phyloP scores from a whole-genome alignment of 768 basidiomycete species.

The Amanita pallidorosea region DNA sequence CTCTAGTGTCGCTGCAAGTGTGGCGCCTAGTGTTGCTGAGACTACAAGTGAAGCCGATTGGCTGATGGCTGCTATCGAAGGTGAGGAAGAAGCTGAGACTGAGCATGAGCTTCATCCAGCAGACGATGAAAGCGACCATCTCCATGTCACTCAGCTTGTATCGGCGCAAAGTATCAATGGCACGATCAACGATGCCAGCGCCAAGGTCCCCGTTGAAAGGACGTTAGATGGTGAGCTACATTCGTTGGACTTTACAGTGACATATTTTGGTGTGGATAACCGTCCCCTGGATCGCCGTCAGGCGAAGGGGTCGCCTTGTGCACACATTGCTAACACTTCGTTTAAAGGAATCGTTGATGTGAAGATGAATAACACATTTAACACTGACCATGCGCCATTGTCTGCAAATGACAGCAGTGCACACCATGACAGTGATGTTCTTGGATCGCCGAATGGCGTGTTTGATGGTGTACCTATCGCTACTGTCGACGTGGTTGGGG shows the following conservation, averaged over 20 bases:
- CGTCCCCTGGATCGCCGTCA: conserved; percentile 21
- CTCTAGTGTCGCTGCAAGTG: conserved; percentile 45
- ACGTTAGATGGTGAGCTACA: conserved; percentile 43
- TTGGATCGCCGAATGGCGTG: neutral
- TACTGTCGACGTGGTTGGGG: conserved; percentile 12
- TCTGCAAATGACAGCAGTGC: conserved; percentile 9
- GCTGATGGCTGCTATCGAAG: conserved; percentile 84
- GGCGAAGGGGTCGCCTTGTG: conserved; percentile 33
- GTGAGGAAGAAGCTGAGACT: conserved; percentile 47
- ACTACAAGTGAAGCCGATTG: conserved; percentile 76
- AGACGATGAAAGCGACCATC: conserved; percentile 33
- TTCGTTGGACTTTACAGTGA: conserved; percentile 20
- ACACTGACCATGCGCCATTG: conserved; percentile 19
- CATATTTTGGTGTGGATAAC: conserved; percentile 36
- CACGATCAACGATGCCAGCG: conserved; percentile 21
- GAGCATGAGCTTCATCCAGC: conserved; percentile 28
- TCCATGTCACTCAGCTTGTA: conserved; percentile 30
- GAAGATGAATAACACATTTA: conserved; percentile 26
- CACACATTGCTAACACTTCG: conserved; percentile 48
- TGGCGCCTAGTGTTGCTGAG: conserved; percentile 57
- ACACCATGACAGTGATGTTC: neutral
- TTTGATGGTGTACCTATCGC: conserved; percentile 7
- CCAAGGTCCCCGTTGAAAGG: conserved; percentile 18
- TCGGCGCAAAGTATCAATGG: conserved; percentile 26
- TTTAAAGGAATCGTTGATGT: conserved; percentile 38